Percentiles rank a stretch among this genome's conserved stretches.
phyloP scores from a whole-genome alignment of 2,329 filamentous ascomycete genomes.

The Geosmithia morbida region DNA sequence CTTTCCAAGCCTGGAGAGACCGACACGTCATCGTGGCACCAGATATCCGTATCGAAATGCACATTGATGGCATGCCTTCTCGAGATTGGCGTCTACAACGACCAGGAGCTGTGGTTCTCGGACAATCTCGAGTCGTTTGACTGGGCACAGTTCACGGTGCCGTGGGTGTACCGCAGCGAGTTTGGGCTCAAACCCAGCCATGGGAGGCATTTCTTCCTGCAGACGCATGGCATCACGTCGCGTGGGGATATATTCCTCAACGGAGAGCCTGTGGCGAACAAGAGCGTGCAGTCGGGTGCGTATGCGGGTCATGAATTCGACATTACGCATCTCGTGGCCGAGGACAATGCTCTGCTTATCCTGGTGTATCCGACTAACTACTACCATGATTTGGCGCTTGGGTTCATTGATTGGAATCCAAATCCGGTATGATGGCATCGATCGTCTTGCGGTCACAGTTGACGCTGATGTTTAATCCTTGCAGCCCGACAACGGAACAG shows the following conservation, averaged over 20 bases:
- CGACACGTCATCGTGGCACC: slow-evolving; percentile 36
- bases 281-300: slow-evolving; percentile 34
- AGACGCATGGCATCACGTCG: slow-evolving; percentile 45
- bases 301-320: slow-evolving; percentile 43
- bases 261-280: slow-evolving; percentile 33
- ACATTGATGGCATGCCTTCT: slow-evolving; percentile 44
- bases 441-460: not conserved
- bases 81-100: slow-evolving; percentile 34
- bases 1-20: slow-evolving; percentile 24
- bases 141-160: slow-evolving; percentile 29
- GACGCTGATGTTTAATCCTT: not conserved
- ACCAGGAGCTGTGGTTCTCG: slow-evolving; percentile 40
- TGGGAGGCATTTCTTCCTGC: slow-evolving; percentile 31
- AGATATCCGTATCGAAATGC: slow-evolving; percentile 26
- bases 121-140: slow-evolving; percentile 28
- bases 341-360: slow-evolving; percentile 35
- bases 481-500: slow-evolving; percentile 44
- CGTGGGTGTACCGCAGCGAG: slow-evolving; percentile 45
- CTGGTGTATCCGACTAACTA: slow-evolving; percentile 43
- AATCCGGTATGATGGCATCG: slow-evolving; percentile 6
- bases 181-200: slow-evolving; percentile 21
- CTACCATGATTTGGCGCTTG: slow-evolving; percentile 40
- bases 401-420: slow-evolving; percentile 50
- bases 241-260: slow-evolving; percentile 47
- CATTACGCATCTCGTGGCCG: slow-evolving; percentile 27